These are phyloP conservation scores for Cyathus striatus DNA, from an alignment of 768 basidiomycete genomes.

Conservation along the genomic window DNA sequence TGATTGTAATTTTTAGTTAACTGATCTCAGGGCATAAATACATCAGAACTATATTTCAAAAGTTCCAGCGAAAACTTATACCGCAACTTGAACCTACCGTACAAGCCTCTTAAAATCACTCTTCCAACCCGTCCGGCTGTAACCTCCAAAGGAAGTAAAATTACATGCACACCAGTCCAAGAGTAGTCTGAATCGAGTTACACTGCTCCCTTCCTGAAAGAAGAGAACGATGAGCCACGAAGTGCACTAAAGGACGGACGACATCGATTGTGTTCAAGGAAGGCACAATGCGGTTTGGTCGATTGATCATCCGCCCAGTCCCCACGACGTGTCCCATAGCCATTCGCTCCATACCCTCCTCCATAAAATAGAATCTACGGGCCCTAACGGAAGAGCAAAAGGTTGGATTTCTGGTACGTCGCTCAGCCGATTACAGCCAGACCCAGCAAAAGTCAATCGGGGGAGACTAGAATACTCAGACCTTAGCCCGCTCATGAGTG, in stretches of 20 bases:
- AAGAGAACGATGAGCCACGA: slow-evolving; percentile 34
- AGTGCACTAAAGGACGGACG: slow-evolving; percentile 43
- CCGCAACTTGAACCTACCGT: no score
- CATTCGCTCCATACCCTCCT: slow-evolving; percentile 19
- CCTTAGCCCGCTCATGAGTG: slow-evolving; percentile 60
- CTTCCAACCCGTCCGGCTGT: no score
- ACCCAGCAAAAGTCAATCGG: slow-evolving; percentile 46
- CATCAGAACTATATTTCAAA: no score
- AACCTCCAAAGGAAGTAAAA: no score
- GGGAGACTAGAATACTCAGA: slow-evolving; percentile 55
- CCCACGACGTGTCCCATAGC: slow-evolving; percentile 41
- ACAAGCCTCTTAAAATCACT: no score
- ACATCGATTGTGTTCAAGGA: neutral
- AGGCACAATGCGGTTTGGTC: no score
- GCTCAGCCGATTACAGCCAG: slow-evolving; percentile 41
- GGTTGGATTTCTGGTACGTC: slow-evolving; percentile 50
- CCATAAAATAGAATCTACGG: slow-evolving; percentile 30
- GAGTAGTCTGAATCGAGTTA: slow-evolving; percentile 64
- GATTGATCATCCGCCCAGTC: no score
- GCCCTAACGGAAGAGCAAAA: slow-evolving; percentile 10
- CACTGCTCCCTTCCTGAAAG: slow-evolving; percentile 13
- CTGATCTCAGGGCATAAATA: no score
- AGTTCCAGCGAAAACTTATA: no score
- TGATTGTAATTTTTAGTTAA: no score
- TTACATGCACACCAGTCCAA: slow-evolving; percentile 39